A percentile compares a stretch with the other conserved stretches of the same genome.
These are phyloP conservation scores for Gossypioides kirkii DNA, from an alignment of 345 rosid species.

Conservation along the genomic window DNA sequence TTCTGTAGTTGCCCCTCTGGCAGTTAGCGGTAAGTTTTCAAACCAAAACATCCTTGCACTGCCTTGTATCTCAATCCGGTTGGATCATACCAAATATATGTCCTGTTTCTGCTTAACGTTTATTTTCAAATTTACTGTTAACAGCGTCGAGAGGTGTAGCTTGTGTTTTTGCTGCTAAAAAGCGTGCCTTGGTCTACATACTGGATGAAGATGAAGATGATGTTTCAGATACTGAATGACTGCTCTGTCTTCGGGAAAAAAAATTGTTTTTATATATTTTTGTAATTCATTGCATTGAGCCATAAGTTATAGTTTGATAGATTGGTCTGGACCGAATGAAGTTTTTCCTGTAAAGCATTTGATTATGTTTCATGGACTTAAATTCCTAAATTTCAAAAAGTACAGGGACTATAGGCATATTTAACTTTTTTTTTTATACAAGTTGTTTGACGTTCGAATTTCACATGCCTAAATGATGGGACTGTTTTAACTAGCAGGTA, in stretches of 20 bases:
- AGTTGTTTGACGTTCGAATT: no score
- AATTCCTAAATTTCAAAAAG: no score
- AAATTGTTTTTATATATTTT: background rate
- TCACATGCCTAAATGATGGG: no score
- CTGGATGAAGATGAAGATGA: conserved; percentile 77
- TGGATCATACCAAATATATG: background rate
- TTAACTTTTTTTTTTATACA: no score
- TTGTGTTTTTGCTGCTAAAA: conserved; percentile 64
- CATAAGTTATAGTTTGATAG: no score
- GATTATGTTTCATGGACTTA: no score
- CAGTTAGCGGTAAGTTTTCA: conserved; percentile 66
- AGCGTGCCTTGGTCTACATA: conserved; percentile 62
- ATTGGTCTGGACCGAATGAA: no score
- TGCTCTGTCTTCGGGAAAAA: background rate
- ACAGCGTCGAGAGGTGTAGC: conserved; percentile 77
- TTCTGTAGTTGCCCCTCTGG: conserved; percentile 56
- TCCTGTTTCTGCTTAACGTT: background rate
- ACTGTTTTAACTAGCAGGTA: no score
- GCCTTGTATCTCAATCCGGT: background rate
- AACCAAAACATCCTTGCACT: background rate
- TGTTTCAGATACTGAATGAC: conserved; percentile 38
- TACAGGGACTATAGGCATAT: no score
- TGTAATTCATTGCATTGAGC: no score
- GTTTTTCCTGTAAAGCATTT: no score
- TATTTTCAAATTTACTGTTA: background rate